A percentile compares a stretch with the other conserved stretches of the same genome.
Evolutionary conservation across 208 protist species (phyloP).

Genomic region (Tetramitus jugosus): DNA sequence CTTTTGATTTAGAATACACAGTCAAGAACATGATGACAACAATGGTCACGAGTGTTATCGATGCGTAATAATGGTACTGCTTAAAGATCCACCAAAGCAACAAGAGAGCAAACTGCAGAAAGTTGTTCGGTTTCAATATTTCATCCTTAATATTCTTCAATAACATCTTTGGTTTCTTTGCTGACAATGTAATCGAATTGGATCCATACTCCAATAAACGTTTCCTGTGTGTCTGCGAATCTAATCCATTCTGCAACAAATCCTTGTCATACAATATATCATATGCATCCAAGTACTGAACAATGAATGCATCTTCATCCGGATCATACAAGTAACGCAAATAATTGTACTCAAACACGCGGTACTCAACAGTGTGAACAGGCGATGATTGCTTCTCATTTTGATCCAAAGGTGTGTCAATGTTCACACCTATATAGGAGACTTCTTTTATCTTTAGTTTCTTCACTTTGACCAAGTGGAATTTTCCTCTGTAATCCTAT

Average conservation of each 20-base stretch:
- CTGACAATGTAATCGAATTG: neutral
- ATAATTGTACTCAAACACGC: neutral
- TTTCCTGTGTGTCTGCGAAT: neutral
- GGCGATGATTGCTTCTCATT: too few species aligned
- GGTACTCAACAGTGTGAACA: neutral
- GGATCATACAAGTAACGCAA: neutral
- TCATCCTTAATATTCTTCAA: neutral
- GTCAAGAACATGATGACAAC: neutral
- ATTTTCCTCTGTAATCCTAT: neutral
- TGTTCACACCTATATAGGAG: neutral
- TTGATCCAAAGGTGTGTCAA: neutral
- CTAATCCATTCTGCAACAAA: neutral
- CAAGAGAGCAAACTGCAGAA: neutral
- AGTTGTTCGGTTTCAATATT: neutral
- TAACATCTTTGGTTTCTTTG: neutral
- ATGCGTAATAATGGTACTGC: neutral
- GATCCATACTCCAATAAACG: neutral
- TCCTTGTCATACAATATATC: neutral
- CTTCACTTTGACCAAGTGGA: neutral
- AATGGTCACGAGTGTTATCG: neutral
- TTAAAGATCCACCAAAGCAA: neutral
- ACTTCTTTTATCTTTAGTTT: neutral
- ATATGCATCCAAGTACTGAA: neutral
- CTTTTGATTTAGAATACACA: too few species aligned
- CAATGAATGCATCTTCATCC: neutral